Percentiles rank a stretch among this genome's conserved stretches.
Conservation (phyloP, 345 rosid species). For the Salix koriyanagi region DNA sequence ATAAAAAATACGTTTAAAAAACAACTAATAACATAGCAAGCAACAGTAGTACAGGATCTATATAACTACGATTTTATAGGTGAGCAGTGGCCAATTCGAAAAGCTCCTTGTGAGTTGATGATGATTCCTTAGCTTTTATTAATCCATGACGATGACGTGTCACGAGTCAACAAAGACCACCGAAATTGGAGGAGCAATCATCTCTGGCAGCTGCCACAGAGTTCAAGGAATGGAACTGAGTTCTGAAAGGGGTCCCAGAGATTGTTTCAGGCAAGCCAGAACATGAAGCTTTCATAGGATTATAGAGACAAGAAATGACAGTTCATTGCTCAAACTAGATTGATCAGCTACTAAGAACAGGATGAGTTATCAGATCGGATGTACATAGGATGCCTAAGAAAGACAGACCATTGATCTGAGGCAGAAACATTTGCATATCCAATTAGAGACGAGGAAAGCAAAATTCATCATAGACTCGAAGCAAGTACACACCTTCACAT, state of each 20-base stretch:
- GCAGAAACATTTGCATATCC: constrained; percentile 1
- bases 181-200: constrained; percentile 16
- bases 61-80: no score
- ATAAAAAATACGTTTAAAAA: no score
- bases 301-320: background rate
- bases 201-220: background rate
- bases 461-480: constrained; percentile 9
- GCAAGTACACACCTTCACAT: constrained; percentile 14
- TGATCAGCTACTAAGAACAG: no score
- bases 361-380: no score
- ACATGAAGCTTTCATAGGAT: background rate
- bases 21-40: no score
- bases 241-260: background rate
- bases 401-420: background rate
- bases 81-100: no score
- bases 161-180: constrained; percentile 9
- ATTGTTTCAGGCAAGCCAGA: background rate
- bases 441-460: constrained; percentile 3
- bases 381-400: background rate
- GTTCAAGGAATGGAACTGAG: background rate
- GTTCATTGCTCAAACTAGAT: no score
- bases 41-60: no score
- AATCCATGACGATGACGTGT: constrained; percentile 9
- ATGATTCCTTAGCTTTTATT: no score
- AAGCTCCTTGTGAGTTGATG: no score